Evolutionary conservation across 1,139 yeast species (phyloP).

Genomic region (Candida dubliniensis): DNA sequence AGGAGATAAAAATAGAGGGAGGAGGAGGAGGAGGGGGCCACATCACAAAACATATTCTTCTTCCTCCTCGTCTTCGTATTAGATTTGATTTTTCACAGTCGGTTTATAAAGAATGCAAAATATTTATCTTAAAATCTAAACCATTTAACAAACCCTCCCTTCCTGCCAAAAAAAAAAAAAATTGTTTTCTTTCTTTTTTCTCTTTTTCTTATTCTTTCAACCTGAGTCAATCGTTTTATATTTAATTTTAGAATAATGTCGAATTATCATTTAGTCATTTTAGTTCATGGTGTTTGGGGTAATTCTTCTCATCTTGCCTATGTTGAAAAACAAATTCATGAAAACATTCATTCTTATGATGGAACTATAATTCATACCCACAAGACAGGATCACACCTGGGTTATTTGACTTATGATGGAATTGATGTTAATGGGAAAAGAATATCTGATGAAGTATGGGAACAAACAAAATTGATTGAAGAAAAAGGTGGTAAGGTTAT

Average conservation of each 20-base stretch:
- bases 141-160: neutral
- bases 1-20: too few relatives aligned
- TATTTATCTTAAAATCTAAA: too few relatives aligned
- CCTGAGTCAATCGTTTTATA: neutral
- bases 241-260: slow-evolving; percentile 7
- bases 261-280: slow-evolving; percentile 58
- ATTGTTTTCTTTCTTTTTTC: neutral
- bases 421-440: slow-evolving; percentile 81
- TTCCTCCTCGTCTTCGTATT: too few relatives aligned
- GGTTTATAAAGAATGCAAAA: neutral
- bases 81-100: neutral
- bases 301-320: slow-evolving; percentile 65
- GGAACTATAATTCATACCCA: slow-evolving; percentile 45
- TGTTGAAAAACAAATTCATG: slow-evolving; percentile 42
- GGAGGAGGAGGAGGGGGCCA: too few relatives aligned
- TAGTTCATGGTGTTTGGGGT: slow-evolving; percentile 87
- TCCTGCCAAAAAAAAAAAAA: too few relatives aligned
- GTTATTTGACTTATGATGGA: slow-evolving; percentile 79
- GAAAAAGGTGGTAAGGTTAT: slow-evolving; percentile 31
- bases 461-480: slow-evolving; percentile 34
- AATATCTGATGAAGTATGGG: slow-evolving; percentile 65
- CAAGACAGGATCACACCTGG: slow-evolving; percentile 61
- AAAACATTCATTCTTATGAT: slow-evolving; percentile 15
- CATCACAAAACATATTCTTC: too few relatives aligned
- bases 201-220: neutral